Base-by-base conservation (phyloP, 257 asterid genomes). In the Solanum medicagineum region DNA sequence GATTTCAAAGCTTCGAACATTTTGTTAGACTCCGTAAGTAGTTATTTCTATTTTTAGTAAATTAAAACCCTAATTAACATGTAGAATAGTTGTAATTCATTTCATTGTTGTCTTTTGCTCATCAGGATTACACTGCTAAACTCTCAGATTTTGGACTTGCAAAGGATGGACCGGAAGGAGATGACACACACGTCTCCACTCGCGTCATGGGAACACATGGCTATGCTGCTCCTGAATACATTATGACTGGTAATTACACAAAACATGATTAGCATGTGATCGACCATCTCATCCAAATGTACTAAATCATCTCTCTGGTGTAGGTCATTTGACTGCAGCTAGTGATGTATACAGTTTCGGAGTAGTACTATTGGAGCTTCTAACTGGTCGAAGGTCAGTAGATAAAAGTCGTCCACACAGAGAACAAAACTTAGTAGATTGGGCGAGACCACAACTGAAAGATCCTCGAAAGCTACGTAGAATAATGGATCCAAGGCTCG, bases 181-280 rank as follows among this genome's bases (percentile, higher is more conserved):
- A 96, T 70, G 92, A 94, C 10, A 93, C 99, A 11, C 99, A 96
- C 65, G 98, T 96, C 66, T 94, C 99, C 8, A 96, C 99, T 0
- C 93, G 98, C 69, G 98, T 96, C 7, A 93, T 96, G 98, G 99
- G 99, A 59, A 96, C 99, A 0, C 97, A 92, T 0, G 98, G 98
- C 22, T 95, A 95, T 29, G 98, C 98, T 29, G 98, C 98, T 8
- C 98, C 98, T 0, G 98, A 95, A 82, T 95, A 95, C 87, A 40
- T 95, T 77, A 91, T 95, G 98, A 95, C 98, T 15, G 98, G 98
- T 94, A 87, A 83, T 42, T 40, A 22, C 1, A 22, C 16, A 1
- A 32, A 8, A 69, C 7, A 66, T 66, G 29, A 26, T 26, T 2
- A 24, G 4, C 5, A 8, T 62, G 40, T 11, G 75, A 32, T 32